Percentiles rank a stretch among this genome's conserved stretches.
These are phyloP conservation scores for Phytophthora tentaculata DNA, from an alignment of 352 stramenopile genomes.

Conservation along the genomic window DNA sequence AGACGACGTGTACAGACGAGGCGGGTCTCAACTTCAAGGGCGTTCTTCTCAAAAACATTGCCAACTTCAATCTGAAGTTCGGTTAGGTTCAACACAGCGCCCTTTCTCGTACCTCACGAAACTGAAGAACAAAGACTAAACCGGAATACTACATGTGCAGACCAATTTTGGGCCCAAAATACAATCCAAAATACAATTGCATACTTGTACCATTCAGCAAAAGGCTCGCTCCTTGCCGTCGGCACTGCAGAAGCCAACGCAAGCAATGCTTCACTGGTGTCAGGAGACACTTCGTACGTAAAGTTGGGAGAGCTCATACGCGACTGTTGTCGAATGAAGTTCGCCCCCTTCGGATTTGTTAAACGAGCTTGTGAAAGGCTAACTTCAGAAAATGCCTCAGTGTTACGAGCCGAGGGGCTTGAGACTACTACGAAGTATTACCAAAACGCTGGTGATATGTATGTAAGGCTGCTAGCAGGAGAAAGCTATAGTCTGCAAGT, in stretches of 20 bases:
- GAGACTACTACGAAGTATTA: neutral
- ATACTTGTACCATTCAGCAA: too few relatives aligned
- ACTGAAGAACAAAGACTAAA: constrained; percentile 36
- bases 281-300: too few relatives aligned
- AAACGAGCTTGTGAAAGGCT: constrained; percentile 30
- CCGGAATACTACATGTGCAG: constrained; percentile 5
- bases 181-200: constrained; percentile 1
- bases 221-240: too few relatives aligned
- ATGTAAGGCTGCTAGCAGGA: neutral
- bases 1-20: constrained; percentile 19
- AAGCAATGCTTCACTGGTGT: too few relatives aligned
- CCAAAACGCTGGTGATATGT: neutral
- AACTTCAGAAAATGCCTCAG: constrained; percentile 29
- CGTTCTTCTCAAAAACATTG: neutral
- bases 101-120: constrained; percentile 20
- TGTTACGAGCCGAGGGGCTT: neutral
- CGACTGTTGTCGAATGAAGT: too few relatives aligned
- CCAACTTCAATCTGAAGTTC: constrained; percentile 28
- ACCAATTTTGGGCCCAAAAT: too few relatives aligned
- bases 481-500: neutral
- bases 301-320: too few relatives aligned
- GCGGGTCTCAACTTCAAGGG: constrained; percentile 27
- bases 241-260: too few relatives aligned
- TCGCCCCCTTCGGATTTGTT: constrained; percentile 28
- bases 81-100: constrained; percentile 40